These are phyloP conservation scores for Claviceps citrina DNA, from an alignment of 2,329 filamentous ascomycete genomes.

Conservation along the genomic window DNA sequence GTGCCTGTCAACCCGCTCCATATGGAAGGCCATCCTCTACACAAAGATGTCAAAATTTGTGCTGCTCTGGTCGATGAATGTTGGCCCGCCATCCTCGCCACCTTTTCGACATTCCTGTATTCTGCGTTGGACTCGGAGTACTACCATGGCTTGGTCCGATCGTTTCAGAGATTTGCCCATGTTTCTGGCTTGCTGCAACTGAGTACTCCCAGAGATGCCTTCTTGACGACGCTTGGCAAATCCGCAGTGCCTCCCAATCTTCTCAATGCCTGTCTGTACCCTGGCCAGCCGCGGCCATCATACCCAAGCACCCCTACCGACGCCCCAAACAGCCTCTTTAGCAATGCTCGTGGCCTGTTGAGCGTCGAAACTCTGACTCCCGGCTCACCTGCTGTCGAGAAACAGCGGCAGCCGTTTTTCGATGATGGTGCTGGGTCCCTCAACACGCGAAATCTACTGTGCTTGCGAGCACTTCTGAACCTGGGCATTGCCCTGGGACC, in stretches of 20 bases:
- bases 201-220: conserved; percentile 77
- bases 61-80: conserved; percentile 76
- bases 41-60: conserved; percentile 57
- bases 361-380: conserved; percentile 57
- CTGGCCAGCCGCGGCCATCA: conserved; percentile 27
- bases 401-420: conserved; percentile 41
- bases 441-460: conserved; percentile 80
- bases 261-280: conserved; percentile 43
- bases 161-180: conserved; percentile 90
- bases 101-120: conserved; percentile 89
- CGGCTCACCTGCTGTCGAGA: conserved; percentile 39
- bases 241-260: conserved; percentile 77
- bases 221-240: conserved; percentile 86
- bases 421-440: conserved; percentile 43
- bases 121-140: conserved; percentile 84
- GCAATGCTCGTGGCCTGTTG: conserved; percentile 55
- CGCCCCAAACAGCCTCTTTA: conserved; percentile 40
- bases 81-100: conserved; percentile 90
- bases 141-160: conserved; percentile 79
- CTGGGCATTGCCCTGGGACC: conserved; percentile 87
- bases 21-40: conserved; percentile 56
- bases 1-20: conserved; percentile 72
- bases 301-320: conserved; percentile 34
- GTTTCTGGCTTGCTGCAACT: conserved; percentile 80
- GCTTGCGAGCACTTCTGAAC: conserved; percentile 81